These are phyloP conservation scores for Aspergillus tamarii DNA, from an alignment of 2,329 filamentous ascomycete genomes.

Conservation along the genomic window DNA sequence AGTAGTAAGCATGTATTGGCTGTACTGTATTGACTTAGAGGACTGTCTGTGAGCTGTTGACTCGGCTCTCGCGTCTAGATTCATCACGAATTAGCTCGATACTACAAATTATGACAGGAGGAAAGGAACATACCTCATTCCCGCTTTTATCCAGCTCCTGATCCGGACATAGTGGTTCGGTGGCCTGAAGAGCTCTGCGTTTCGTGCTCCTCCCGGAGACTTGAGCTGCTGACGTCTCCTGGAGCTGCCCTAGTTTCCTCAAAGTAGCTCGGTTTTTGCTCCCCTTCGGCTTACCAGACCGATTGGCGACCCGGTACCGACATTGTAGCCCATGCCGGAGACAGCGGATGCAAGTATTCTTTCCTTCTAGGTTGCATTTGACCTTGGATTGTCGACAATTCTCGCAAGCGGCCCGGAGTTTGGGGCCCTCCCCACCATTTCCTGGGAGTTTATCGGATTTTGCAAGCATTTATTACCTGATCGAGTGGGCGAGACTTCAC, in stretches of 20 bases:
- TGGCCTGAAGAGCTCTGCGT: conserved; percentile 6
- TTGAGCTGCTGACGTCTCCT: conserved; percentile 30
- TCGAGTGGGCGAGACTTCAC: neutral
- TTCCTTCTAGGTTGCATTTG: conserved; percentile 42
- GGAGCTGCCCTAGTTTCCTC: conserved; percentile 40
- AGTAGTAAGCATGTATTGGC: conserved; percentile 15
- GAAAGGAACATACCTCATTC: conserved; percentile 2
- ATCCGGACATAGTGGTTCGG: conserved; percentile 7
- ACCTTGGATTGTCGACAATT: conserved; percentile 46
- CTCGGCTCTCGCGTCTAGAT: conserved; percentile 9
- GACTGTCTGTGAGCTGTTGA: conserved; percentile 31
- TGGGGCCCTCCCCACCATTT: conserved; percentile 34
- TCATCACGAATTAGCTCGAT: neutral
- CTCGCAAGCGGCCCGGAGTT: conserved; percentile 43
- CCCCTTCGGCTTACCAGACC: conserved; percentile 44
- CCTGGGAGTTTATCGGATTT: conserved; percentile 25
- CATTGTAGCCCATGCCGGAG: conserved; percentile 42
- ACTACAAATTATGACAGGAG: neutral
- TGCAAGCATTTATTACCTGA: conserved; percentile 30
- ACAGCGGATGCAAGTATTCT: conserved; percentile 42
- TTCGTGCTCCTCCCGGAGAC: conserved; percentile 16
- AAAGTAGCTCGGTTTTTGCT: conserved; percentile 44
- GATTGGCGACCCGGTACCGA: conserved; percentile 42
- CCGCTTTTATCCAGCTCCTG: conserved; percentile 11
- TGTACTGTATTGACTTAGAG: conserved; percentile 26